These are phyloP conservation scores for Candida parachauliodes DNA, from an alignment of 805 yeast genomes.

Conservation along the genomic window DNA sequence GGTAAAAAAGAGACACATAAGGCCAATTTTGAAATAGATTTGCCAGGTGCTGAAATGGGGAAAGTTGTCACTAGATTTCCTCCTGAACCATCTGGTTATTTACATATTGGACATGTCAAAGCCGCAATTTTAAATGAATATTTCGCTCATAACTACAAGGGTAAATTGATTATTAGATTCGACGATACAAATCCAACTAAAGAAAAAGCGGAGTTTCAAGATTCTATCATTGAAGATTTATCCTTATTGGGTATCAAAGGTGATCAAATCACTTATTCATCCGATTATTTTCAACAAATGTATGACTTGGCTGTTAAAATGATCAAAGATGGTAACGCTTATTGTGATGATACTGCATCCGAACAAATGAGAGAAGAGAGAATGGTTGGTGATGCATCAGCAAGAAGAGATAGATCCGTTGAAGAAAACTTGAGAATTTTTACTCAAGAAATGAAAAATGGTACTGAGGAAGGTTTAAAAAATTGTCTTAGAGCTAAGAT, in stretches of 20 bases:
- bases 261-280: conserved; percentile 81
- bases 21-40: conserved; percentile 92
- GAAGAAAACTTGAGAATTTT: conserved; percentile 89
- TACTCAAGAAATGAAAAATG: conserved; percentile 88
- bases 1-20: conserved; percentile 82
- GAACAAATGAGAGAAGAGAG: conserved; percentile 98
- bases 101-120: conserved; percentile 98
- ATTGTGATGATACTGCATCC: conserved; percentile 93
- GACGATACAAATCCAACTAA: conserved; percentile 98
- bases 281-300: conserved; percentile 91
- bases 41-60: conserved; percentile 88
- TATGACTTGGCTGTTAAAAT: conserved; percentile 78
- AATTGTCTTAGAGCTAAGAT: conserved; percentile 97
- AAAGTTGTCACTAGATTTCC: conserved; percentile 98
- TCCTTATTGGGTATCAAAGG: conserved; percentile 89
- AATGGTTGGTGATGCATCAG: conserved; percentile 93
- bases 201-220: conserved; percentile 93
- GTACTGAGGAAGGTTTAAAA: conserved; percentile 87
- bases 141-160: conserved; percentile 93
- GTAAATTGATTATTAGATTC: conserved; percentile 93
- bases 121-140: conserved; percentile 96
- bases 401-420: conserved; percentile 86
- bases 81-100: conserved; percentile 98
- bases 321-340: conserved; percentile 95
- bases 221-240: conserved; percentile 90